phyloP scores from a whole-genome alignment of 257 asterid species.

The Nicotiana knightiana region DNA sequence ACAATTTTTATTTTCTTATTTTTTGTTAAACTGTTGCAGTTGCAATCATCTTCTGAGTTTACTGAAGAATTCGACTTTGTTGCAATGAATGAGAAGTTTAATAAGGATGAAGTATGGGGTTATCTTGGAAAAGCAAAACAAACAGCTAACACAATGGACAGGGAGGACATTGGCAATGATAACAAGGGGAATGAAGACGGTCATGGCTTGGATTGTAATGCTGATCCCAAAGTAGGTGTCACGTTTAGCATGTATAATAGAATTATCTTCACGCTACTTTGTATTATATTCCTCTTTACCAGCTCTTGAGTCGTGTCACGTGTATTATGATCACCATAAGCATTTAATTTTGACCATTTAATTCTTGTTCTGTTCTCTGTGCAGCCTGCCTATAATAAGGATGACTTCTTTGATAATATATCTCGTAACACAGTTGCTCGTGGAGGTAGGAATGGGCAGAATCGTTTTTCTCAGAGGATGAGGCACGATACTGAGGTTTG shows the following conservation, averaged over 20 bases:
- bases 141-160: constrained; percentile 28
- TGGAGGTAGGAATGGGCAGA: constrained; percentile 52
- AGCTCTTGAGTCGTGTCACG: background rate
- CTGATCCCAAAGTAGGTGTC: constrained; percentile 47
- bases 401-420: constrained; percentile 72
- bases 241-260: background rate
- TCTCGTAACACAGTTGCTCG: constrained; percentile 48
- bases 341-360: background rate
- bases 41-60: constrained; percentile 29
- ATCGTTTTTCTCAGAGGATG: constrained; percentile 35
- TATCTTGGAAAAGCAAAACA: constrained; percentile 56
- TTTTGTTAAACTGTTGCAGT: constrained; percentile 19
- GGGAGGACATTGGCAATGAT: constrained; percentile 23
- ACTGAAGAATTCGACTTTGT: constrained; percentile 68
- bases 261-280: background rate
- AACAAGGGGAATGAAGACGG: constrained; percentile 21
- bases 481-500: constrained; percentile 55
- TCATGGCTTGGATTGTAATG: constrained; percentile 29
- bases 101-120: constrained; percentile 81
- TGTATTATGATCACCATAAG: background rate
- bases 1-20: background rate
- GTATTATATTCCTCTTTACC: background rate
- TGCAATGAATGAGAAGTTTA: constrained; percentile 83
- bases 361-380: constrained; percentile 3
- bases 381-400: constrained; percentile 79